Conservation (phyloP, 495 filamentous ascomycete species). For the Hypomontagnella monticulosa region DNA sequence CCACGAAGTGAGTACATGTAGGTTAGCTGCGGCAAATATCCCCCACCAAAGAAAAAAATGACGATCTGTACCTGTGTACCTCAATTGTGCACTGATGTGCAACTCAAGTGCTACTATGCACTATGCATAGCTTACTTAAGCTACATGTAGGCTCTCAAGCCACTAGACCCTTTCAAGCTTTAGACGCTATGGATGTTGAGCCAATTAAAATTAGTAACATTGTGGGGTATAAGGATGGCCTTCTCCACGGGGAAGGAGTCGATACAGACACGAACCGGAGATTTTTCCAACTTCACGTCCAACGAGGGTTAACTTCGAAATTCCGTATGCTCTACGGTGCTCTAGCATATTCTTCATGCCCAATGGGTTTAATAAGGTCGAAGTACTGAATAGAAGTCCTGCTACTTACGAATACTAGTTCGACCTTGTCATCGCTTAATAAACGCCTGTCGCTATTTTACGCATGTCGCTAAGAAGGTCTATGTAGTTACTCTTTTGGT, state of each 20-base stretch:
- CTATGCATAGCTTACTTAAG: background rate
- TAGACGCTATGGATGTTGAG: background rate
- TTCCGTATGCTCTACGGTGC: background rate
- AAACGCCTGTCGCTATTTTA: background rate
- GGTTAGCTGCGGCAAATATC: slow-evolving; percentile 13
- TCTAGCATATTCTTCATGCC: background rate
- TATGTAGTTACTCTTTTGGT: slow-evolving; percentile 12
- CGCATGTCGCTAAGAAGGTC: slow-evolving; percentile 3
- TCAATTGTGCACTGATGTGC: too few relatives aligned
- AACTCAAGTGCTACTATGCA: too few relatives aligned
- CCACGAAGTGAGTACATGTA: slow-evolving; percentile 5
- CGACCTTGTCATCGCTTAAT: background rate
- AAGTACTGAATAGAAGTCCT: background rate
- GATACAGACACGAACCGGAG: slow-evolving; percentile 19
- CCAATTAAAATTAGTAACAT: background rate
- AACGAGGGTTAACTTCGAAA: slow-evolving; percentile 12
- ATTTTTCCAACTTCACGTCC: slow-evolving; percentile 24
- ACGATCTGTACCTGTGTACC: slow-evolving; percentile 13
- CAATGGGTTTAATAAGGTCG: slow-evolving; percentile 1
- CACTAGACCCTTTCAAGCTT: slow-evolving; percentile 1
- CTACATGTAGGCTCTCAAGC: background rate
- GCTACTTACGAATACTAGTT: background rate
- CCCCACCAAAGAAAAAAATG: slow-evolving; percentile 41
- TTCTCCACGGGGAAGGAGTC: slow-evolving; percentile 28
- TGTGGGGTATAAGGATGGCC: slow-evolving; percentile 2